Conservation (phyloP, 441 rosid genomes). For the Raphanus hybrid region DNA sequence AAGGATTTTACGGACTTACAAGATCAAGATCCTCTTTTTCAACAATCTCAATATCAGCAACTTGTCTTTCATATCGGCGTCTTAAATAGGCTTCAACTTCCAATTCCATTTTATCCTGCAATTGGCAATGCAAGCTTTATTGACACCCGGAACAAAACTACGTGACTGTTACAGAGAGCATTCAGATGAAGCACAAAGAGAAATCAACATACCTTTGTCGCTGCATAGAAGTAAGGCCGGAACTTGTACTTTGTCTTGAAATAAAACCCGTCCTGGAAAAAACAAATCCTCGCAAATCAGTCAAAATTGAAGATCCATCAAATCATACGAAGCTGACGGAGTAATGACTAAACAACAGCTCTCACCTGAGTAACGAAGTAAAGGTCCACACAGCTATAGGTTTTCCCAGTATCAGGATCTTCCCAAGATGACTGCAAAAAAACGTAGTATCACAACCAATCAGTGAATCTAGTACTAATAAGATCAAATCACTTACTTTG, state of each 20-base stretch:
- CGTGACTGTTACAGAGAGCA: conserved; percentile 15
- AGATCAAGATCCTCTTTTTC: conserved; percentile 96
- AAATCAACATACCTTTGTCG: conserved; percentile 63
- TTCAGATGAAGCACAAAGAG: conserved; percentile 15
- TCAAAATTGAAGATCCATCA: conserved; percentile 14
- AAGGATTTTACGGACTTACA: conserved; percentile 53
- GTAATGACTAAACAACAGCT: conserved; percentile 22
- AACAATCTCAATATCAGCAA: conserved; percentile 75
- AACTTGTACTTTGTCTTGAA: conserved; percentile 93
- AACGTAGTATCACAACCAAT: conserved; percentile 19
- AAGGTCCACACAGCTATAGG: conserved; percentile 84
- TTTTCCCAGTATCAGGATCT: conserved; percentile 72
- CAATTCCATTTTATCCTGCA: conserved; percentile 81
- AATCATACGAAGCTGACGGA: not conserved
- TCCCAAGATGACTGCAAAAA: conserved; percentile 87
- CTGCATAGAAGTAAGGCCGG: conserved; percentile 92
- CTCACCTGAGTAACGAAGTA: conserved; percentile 89
- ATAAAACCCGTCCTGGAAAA: conserved; percentile 75
- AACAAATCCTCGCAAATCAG: conserved; percentile 21
- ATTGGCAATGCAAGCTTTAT: conserved; percentile 26
- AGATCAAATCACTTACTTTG: conserved; percentile 7
- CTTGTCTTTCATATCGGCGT: conserved; percentile 83
- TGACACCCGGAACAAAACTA: conserved; percentile 21
- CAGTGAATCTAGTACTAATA: not conserved
- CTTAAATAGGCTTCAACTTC: conserved; percentile 91